Evolutionary conservation across 1,139 yeast genomes (phyloP).

Genomic region (Saccharomyces hybrid): DNA sequence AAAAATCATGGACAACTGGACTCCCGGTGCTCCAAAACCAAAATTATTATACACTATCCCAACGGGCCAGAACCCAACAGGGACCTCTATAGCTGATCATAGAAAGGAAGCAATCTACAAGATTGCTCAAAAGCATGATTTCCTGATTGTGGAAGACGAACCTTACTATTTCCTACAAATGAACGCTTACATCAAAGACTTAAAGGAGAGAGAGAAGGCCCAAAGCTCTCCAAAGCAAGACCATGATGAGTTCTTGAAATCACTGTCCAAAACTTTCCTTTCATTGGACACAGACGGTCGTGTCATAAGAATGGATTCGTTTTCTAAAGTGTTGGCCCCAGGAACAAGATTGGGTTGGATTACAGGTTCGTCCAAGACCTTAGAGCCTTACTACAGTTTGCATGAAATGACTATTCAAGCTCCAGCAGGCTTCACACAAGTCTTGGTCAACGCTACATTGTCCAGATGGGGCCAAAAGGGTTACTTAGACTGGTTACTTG

Average conservation of each 20-base stretch:
- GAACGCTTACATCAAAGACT: slow-evolving; percentile 47
- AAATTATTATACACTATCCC: slow-evolving; percentile 77
- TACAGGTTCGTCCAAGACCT: slow-evolving; percentile 57
- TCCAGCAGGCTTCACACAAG: slow-evolving; percentile 75
- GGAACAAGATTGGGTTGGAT: slow-evolving; percentile 91
- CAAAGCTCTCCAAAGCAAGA: slow-evolving; percentile 30
- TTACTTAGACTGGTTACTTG: slow-evolving; percentile 81
- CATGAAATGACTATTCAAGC: slow-evolving; percentile 81
- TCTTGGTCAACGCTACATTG: slow-evolving; percentile 55
- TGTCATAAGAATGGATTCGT: slow-evolving; percentile 82
- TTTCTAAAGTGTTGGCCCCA: slow-evolving; percentile 89
- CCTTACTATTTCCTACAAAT: slow-evolving; percentile 92
- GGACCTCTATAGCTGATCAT: slow-evolving; percentile 63
- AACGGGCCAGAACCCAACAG: slow-evolving; percentile 96
- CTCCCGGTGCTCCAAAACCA: slow-evolving; percentile 57
- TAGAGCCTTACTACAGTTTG: slow-evolving; percentile 63
- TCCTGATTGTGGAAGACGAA: slow-evolving; percentile 83
- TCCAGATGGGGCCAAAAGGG: slow-evolving; percentile 70
- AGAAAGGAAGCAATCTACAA: slow-evolving; percentile 67
- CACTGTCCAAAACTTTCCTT: slow-evolving; percentile 71
- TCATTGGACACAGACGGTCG: slow-evolving; percentile 82
- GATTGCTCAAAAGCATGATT: slow-evolving; percentile 73
- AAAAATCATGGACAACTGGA: slow-evolving; percentile 61
- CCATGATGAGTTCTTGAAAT: slow-evolving; percentile 53
- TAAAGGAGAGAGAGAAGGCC: slow-evolving; percentile 30